Evolutionary conservation across 306 rosid species (phyloP).

Genomic region (Gynostemma pentaphyllum): DNA sequence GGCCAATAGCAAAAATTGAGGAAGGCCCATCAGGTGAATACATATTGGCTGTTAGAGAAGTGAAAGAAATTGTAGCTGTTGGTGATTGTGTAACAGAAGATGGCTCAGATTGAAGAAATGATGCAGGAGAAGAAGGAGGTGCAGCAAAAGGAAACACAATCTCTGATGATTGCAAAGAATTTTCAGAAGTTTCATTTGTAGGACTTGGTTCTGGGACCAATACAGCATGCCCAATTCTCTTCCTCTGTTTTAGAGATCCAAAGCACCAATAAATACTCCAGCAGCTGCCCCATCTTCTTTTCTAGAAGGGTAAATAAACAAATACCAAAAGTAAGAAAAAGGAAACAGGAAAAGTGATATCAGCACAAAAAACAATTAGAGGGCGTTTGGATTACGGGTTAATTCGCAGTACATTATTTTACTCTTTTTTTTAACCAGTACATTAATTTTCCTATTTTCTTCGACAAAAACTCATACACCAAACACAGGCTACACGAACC

Average conservation of each 20-base stretch:
- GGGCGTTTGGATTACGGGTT: too few species aligned
- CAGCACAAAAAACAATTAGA: constrained; percentile 8
- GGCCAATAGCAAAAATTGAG: constrained; percentile 88
- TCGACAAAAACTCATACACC: too few species aligned
- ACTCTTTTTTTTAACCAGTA: too few species aligned
- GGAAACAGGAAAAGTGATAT: constrained; percentile 6
- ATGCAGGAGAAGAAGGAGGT: constrained; percentile 95
- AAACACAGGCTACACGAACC: too few species aligned
- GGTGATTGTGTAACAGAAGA: constrained; percentile 85
- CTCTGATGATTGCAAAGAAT: constrained; percentile 29
- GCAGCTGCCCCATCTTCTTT: constrained; percentile 81
- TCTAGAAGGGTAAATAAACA: constrained; percentile 40
- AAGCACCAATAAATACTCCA: constrained; percentile 61
- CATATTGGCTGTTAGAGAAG: constrained; percentile 67
- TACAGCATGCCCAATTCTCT: constrained; percentile 64
- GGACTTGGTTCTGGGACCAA: constrained; percentile 45
- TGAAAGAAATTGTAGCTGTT: constrained; percentile 29
- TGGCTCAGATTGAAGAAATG: constrained; percentile 88
- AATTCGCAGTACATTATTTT: too few species aligned
- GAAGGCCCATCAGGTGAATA: constrained; percentile 85
- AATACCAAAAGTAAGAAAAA: background rate
- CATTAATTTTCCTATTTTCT: too few species aligned
- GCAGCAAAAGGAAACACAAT: constrained; percentile 65
- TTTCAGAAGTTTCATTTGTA: constrained; percentile 29
- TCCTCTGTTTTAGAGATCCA: constrained; percentile 46